Base-by-base conservation (phyloP, 306 rosid genomes). In the Carpinus fangiana region DNA sequence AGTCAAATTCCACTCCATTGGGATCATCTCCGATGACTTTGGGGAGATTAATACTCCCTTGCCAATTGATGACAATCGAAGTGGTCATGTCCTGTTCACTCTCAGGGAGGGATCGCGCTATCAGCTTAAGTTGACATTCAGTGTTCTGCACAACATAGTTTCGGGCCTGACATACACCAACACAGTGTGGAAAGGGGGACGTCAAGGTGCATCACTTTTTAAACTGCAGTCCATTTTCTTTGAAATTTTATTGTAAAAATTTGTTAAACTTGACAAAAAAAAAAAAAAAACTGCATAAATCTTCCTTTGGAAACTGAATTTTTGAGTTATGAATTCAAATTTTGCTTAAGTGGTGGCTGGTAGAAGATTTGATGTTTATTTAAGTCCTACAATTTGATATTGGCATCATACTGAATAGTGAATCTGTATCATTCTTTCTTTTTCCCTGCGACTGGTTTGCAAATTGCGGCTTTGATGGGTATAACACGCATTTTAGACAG, bases 161-260 rank as follows among this genome's bases (percentile, higher is more conserved):
- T 95, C 96, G 3, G 98, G 98, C 85, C 89, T 95, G 74, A 59
- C 87, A 8, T 92, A 92, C 85, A 85, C 97, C 78, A 95, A 95
- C 84, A 87, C 89, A 46, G 97, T 94, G 60, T 92, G 98, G 98
- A 94, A 90, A 89, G 92, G 87, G 76, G 93, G 97, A 70, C 64
- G 89, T 82, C 89, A 88, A 91, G 98, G 98, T 95, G 77, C 45
- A 52, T 41, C 17, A 60, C 18, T 46, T 51, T 64, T 14, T 68
- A 3, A 64, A 12, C 10, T 28, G 70, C 75, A 23, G 52, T 48
- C 26, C 36, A 26, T 46, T 16, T 56, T 56, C 51, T 31, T 41
- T 13, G 61, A 54, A 46, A 31, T 5, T 21, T 13, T 4, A 1
- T 43, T 3, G 16, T 64, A 36, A 64, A 7, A 31, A 36, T 31